A percentile compares a stretch with the other conserved stretches of the same genome.
These are phyloP conservation scores for Fusarium kyushuense DNA, from an alignment of 2,329 filamentous ascomycete genomes.

Conservation along the genomic window DNA sequence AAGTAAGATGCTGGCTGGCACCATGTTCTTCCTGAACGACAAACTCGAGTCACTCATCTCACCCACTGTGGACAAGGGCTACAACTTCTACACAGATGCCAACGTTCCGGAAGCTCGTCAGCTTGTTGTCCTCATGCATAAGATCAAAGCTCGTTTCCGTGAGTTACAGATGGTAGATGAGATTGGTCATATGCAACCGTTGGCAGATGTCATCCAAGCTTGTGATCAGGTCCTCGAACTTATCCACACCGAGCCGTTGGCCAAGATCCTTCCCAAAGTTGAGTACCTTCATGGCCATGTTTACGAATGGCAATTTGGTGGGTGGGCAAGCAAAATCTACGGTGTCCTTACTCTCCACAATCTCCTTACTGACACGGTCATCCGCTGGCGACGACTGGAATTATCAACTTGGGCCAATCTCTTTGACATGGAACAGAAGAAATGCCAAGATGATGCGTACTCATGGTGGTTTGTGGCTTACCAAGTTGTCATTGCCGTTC, in stretches of 20 bases:
- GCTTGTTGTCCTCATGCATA: constrained; percentile 75
- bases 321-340: constrained; percentile 85
- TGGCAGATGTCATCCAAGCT: constrained; percentile 80
- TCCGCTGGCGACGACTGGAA: constrained; percentile 91
- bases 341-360: constrained; percentile 79
- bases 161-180: constrained; percentile 75
- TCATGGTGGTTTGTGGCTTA: constrained; percentile 98
- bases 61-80: constrained; percentile 58
- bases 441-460: constrained; percentile 80
- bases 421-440: constrained; percentile 84
- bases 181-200: constrained; percentile 77
- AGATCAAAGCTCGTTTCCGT: constrained; percentile 77
- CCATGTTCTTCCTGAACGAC: constrained; percentile 74
- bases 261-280: constrained; percentile 84
- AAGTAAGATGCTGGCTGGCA: constrained; percentile 71
- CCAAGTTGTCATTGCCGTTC: constrained; percentile 84
- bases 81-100: constrained; percentile 91
- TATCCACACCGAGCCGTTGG: constrained; percentile 83
- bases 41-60: constrained; percentile 61
- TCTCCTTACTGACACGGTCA: constrained; percentile 81
- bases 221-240: constrained; percentile 82
- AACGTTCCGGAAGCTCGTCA: constrained; percentile 82
- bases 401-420: constrained; percentile 91
- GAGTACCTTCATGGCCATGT: constrained; percentile 89
- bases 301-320: constrained; percentile 90